Percentiles rank a stretch among this genome's conserved stretches.
These are phyloP conservation scores for Malania oleifera DNA, from an alignment of 164 flowering plant species.

Conservation along the genomic window DNA sequence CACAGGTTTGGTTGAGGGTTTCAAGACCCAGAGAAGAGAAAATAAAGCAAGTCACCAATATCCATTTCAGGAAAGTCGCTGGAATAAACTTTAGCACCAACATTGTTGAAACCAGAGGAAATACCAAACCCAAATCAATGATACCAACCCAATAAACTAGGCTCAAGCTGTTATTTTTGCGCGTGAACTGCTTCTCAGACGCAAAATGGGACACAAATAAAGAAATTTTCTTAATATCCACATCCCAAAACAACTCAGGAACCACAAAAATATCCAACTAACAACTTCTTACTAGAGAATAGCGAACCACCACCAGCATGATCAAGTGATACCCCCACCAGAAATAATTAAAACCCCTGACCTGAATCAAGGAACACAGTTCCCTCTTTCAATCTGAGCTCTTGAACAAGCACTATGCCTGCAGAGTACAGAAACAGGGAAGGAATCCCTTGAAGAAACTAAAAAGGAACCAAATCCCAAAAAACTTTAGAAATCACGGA, in stretches of 20 bases:
- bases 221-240: conserved; percentile 17
- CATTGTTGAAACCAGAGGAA: conserved; percentile 23
- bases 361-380: conserved; percentile 5
- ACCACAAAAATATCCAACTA: neutral
- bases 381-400: neutral
- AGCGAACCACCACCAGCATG: conserved; percentile 6
- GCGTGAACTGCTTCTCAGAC: conserved; percentile 5
- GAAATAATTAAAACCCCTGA: conserved; percentile 21
- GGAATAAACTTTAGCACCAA: conserved; percentile 18
- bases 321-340: conserved; percentile 9
- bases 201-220: conserved; percentile 8
- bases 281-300: too few relatives aligned
- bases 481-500: conserved; percentile 14
- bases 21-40: conserved; percentile 29
- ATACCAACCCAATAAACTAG: conserved; percentile 17
- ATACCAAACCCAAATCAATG: conserved; percentile 16
- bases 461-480: conserved; percentile 13
- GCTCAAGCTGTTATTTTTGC: conserved; percentile 3
- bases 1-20: conserved; percentile 30
- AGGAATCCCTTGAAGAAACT: conserved; percentile 15
- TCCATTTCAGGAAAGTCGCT: conserved; percentile 39
- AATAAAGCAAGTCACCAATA: conserved; percentile 32
- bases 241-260: conserved; percentile 7
- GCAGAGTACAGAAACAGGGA: conserved; percentile 2
- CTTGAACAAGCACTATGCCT: neutral